Percentiles rank a stretch among this genome's conserved stretches.
Conservation (phyloP, 1,284 basidiomycete genomes). For the Apiotrichum siamense region DNA sequence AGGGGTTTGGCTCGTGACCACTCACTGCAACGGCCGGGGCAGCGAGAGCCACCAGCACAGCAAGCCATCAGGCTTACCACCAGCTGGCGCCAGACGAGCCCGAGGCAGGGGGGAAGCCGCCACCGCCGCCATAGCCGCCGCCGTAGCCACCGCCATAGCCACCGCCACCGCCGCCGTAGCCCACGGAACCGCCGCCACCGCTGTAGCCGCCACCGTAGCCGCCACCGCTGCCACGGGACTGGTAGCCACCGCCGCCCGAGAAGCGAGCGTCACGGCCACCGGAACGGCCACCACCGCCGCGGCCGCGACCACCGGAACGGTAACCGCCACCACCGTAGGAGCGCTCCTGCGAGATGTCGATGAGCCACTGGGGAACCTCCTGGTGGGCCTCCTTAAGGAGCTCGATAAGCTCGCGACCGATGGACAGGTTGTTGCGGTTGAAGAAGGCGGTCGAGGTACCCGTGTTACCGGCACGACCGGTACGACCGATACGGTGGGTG, state of each 20-base stretch:
- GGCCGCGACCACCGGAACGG: slow-evolving; percentile 53
- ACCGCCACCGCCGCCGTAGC: slow-evolving; percentile 53
- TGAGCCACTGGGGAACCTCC: slow-evolving; percentile 88
- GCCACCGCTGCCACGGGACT: slow-evolving; percentile 30
- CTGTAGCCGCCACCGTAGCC: slow-evolving; percentile 27
- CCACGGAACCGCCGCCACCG: slow-evolving; percentile 62
- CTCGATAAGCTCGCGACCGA: slow-evolving; percentile 85
- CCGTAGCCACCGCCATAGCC: slow-evolving; percentile 52
- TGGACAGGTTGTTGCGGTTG: slow-evolving; percentile 86
- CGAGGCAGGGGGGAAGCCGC: slow-evolving; percentile 39
- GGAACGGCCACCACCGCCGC: slow-evolving; percentile 55
- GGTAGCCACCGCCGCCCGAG: slow-evolving; percentile 41
- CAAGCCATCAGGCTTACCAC: slow-evolving; percentile 33
- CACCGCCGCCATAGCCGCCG: slow-evolving; percentile 42
- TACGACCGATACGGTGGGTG: slow-evolving; percentile 97
- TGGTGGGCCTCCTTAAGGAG: slow-evolving; percentile 95
- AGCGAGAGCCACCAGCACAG: neutral
- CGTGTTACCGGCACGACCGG: slow-evolving; percentile 98
- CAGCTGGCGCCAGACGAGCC: slow-evolving; percentile 46
- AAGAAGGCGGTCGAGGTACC: slow-evolving; percentile 92
- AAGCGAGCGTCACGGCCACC: slow-evolving; percentile 53
- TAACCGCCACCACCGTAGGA: slow-evolving; percentile 60
- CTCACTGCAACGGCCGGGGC: neutral
- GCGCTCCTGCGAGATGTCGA: slow-evolving; percentile 75
- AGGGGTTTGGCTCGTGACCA: too few relatives aligned